Evolutionary conservation across 495 filamentous ascomycete genomes (phyloP).

Genomic region (Penicillium cosmopolitanum): DNA sequence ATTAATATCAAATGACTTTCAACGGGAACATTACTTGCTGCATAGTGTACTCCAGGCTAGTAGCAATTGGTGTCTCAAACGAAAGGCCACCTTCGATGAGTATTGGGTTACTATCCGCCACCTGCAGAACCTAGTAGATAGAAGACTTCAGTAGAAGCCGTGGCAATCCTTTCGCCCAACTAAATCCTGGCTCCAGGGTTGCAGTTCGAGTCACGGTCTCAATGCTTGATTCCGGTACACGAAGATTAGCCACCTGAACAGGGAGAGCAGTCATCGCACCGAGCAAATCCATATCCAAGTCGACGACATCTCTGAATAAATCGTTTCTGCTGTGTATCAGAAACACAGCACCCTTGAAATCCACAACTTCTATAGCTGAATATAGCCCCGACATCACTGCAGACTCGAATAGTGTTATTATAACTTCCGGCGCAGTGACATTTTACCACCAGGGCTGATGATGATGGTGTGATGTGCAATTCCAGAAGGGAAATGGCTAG

Average conservation of each 20-base stretch:
- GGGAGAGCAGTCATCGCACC: conserved; percentile 23
- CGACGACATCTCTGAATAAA: conserved; percentile 18
- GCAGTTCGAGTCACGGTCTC: too few species aligned
- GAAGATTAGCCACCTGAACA: conserved; percentile 5
- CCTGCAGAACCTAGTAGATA: too few species aligned
- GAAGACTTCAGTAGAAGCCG: too few species aligned
- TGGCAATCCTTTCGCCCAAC: neutral
- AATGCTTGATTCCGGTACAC: too few species aligned
- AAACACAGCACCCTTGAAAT: conserved; percentile 26
- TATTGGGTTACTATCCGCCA: too few species aligned
- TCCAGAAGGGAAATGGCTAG: conserved; percentile 3
- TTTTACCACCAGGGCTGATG: conserved; percentile 5
- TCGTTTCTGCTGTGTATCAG: conserved; percentile 11
- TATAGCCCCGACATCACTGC: conserved; percentile 6
- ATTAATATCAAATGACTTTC: conserved; percentile 1
- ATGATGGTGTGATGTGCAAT: neutral
- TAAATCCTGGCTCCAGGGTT: neutral
- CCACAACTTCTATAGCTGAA: conserved; percentile 10
- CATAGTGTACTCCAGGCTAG: neutral
- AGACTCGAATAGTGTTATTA: conserved; percentile 3
- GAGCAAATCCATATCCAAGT: conserved; percentile 22
- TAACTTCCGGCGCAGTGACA: conserved; percentile 2
- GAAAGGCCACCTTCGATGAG: too few species aligned
- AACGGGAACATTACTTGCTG: neutral
- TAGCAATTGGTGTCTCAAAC: too few species aligned